phyloP scores from a whole-genome alignment of 2,329 filamentous ascomycete genomes.

The Lasiodiplodia hormozganensis region DNA sequence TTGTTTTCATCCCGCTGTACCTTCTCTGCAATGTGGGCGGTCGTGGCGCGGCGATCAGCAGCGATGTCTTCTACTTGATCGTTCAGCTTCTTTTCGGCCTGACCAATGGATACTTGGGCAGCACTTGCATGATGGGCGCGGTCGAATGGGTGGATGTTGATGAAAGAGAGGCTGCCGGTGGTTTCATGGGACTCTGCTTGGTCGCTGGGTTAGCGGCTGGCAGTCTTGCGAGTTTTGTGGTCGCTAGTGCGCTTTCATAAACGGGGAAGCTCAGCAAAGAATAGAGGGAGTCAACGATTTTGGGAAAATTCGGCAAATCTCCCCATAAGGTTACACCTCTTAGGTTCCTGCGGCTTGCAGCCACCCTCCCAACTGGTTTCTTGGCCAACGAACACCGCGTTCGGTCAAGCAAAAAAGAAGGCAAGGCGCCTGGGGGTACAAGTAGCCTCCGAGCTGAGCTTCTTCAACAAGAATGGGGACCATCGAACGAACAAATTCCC shows the following conservation, averaged over 20 bases:
- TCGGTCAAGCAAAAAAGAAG: too few relatives aligned
- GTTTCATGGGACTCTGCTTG: slow-evolving; percentile 93
- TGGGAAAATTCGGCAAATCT: too few relatives aligned
- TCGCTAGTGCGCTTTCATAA: slow-evolving; percentile 48
- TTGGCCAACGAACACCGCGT: too few relatives aligned
- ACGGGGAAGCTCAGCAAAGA: background rate
- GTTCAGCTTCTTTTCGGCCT: slow-evolving; percentile 86
- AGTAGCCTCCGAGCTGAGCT: too few relatives aligned
- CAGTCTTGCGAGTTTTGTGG: slow-evolving; percentile 87
- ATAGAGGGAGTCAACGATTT: background rate
- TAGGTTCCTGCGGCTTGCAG: too few relatives aligned
- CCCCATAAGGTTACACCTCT: too few relatives aligned
- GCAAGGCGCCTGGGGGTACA: too few relatives aligned
- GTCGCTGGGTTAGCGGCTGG: slow-evolving; percentile 82
- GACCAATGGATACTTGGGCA: slow-evolving; percentile 86
- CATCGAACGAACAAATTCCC: too few relatives aligned
- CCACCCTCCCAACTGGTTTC: too few relatives aligned
- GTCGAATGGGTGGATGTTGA: slow-evolving; percentile 79
- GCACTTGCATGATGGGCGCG: slow-evolving; percentile 90
- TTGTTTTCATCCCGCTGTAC: slow-evolving; percentile 82
- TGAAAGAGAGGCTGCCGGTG: slow-evolving; percentile 87
- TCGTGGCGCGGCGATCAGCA: slow-evolving; percentile 72
- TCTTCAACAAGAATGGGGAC: too few relatives aligned
- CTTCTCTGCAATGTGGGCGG: slow-evolving; percentile 87
- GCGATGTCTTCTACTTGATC: slow-evolving; percentile 87